phyloP scores from a whole-genome alignment of 352 stramenopile genomes.

The Phytophthora chlamydospora region DNA sequence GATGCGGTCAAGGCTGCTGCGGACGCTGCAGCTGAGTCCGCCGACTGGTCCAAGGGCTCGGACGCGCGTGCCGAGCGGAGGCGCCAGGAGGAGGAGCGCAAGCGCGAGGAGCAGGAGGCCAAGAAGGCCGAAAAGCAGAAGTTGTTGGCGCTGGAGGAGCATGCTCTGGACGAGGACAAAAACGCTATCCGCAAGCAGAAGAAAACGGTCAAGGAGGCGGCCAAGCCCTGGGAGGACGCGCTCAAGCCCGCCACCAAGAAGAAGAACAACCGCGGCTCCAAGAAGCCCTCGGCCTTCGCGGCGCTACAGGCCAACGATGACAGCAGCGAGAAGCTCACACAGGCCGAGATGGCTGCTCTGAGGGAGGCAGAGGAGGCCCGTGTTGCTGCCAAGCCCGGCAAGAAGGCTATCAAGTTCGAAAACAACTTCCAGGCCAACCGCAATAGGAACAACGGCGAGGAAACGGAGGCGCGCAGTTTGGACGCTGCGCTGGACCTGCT shows the following conservation, averaged over 20 bases:
- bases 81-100: constrained; percentile 66
- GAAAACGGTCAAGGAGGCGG: constrained; percentile 66
- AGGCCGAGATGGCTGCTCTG: constrained; percentile 52
- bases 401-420: constrained; percentile 74
- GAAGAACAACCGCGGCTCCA: constrained; percentile 71
- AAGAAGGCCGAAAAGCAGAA: constrained; percentile 81
- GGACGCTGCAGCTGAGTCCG: constrained; percentile 46
- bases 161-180: constrained; percentile 66
- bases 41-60: constrained; percentile 66
- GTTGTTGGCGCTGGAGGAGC: constrained; percentile 70
- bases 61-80: constrained; percentile 50
- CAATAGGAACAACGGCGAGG: constrained; percentile 52
- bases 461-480: constrained; percentile 63
- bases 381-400: constrained; percentile 44
- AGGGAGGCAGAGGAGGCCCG: constrained; percentile 51
- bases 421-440: constrained; percentile 58
- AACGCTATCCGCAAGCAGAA: constrained; percentile 70
- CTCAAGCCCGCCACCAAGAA: constrained; percentile 69
- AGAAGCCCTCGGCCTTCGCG: constrained; percentile 36
- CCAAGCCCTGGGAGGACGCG: constrained; percentile 75
- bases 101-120: constrained; percentile 62
- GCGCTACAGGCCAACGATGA: constrained; percentile 23
- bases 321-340: constrained; percentile 56
- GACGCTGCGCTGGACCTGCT: constrained; percentile 72
- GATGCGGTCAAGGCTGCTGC: constrained; percentile 56